phyloP scores from a whole-genome alignment of 2,329 filamentous ascomycete species.

The Scytalidium lignicola region DNA sequence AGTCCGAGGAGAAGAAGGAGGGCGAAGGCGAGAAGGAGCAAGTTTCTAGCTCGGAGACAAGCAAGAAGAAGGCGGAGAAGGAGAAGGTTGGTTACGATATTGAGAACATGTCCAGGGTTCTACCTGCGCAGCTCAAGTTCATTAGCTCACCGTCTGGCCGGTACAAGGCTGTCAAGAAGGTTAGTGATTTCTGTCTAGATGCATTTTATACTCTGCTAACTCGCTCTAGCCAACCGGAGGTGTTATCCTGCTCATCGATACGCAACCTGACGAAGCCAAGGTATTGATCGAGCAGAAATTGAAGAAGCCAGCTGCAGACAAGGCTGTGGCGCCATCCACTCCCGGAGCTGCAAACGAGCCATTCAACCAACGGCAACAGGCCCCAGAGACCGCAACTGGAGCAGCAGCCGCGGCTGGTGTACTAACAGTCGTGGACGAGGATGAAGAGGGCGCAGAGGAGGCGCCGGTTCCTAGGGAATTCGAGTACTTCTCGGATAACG shows the following conservation, averaged over 20 bases:
- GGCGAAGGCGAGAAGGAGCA: slow-evolving; percentile 54
- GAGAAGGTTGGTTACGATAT: slow-evolving; percentile 96
- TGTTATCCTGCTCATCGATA: slow-evolving; percentile 86
- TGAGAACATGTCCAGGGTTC: slow-evolving; percentile 93
- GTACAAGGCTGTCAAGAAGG: slow-evolving; percentile 91
- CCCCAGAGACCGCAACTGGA: slow-evolving; percentile 33
- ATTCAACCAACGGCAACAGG: slow-evolving; percentile 36
- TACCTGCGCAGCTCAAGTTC: slow-evolving; percentile 90
- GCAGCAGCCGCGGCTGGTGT: slow-evolving; percentile 73
- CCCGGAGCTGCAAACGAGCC: slow-evolving; percentile 24
- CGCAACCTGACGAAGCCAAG: slow-evolving; percentile 71
- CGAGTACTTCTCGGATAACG: slow-evolving; percentile 61
- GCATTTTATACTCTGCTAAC: slow-evolving; percentile 34
- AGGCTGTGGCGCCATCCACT: slow-evolving; percentile 41
- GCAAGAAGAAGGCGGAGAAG: slow-evolving; percentile 88
- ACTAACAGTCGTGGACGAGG: slow-evolving; percentile 82
- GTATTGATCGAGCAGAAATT: slow-evolving; percentile 85
- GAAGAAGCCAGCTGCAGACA: slow-evolving; percentile 68
- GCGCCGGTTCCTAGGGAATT: slow-evolving; percentile 67
- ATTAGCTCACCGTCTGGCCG: slow-evolving; percentile 86
- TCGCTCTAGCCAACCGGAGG: slow-evolving; percentile 75
- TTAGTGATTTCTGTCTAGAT: slow-evolving; percentile 36
- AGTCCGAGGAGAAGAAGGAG: slow-evolving; percentile 55
- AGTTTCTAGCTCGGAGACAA: slow-evolving; percentile 44
- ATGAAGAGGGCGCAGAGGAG: slow-evolving; percentile 68